These are phyloP conservation scores for Dryadomyces sulphureus DNA, from an alignment of 2,329 filamentous ascomycete genomes.

Conservation along the genomic window DNA sequence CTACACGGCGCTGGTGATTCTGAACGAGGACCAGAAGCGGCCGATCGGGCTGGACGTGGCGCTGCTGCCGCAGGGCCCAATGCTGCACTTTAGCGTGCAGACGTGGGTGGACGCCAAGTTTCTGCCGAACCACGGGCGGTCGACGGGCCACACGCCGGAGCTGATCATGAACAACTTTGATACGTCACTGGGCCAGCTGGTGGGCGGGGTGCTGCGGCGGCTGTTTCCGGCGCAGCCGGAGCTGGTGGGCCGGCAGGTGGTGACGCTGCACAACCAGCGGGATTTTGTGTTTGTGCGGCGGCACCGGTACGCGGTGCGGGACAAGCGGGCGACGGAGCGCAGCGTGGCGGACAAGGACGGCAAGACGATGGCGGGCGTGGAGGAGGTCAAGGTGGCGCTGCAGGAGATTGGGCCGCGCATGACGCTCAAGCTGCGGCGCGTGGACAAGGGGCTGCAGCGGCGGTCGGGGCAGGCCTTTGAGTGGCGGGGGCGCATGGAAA, in stretches of 20 bases:
- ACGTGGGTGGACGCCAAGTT: conserved; percentile 85
- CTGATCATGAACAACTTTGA: conserved; percentile 87
- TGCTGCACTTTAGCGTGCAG: conserved; percentile 81
- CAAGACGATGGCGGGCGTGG: conserved; percentile 68
- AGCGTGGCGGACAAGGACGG: conserved; percentile 70
- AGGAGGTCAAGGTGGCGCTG: conserved; percentile 71
- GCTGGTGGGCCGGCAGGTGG: conserved; percentile 70
- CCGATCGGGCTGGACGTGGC: conserved; percentile 72
- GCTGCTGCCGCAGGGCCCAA: conserved; percentile 71
- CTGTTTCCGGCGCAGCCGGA: conserved; percentile 63
- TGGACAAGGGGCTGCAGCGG: conserved; percentile 70
- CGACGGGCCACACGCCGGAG: conserved; percentile 83
- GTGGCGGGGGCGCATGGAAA: conserved; percentile 94
- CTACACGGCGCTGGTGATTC: conserved; percentile 70
- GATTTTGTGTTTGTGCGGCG: conserved; percentile 90
- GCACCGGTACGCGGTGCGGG: conserved; percentile 84
- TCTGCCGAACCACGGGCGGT: conserved; percentile 74
- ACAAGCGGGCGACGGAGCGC: conserved; percentile 79
- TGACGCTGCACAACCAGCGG: conserved; percentile 87
- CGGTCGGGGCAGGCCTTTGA: conserved; percentile 64
- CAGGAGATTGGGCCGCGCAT: conserved; percentile 69
- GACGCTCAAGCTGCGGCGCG: conserved; percentile 74
- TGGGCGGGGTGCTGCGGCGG: conserved; percentile 69
- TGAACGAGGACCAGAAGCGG: conserved; percentile 81
- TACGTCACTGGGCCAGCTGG: conserved; percentile 77